A percentile compares a stretch with the other conserved stretches of the same genome.
Evolutionary conservation across 2,329 filamentous ascomycete genomes (phyloP).

Genomic region (Pseudogymnoascus sp.): DNA sequence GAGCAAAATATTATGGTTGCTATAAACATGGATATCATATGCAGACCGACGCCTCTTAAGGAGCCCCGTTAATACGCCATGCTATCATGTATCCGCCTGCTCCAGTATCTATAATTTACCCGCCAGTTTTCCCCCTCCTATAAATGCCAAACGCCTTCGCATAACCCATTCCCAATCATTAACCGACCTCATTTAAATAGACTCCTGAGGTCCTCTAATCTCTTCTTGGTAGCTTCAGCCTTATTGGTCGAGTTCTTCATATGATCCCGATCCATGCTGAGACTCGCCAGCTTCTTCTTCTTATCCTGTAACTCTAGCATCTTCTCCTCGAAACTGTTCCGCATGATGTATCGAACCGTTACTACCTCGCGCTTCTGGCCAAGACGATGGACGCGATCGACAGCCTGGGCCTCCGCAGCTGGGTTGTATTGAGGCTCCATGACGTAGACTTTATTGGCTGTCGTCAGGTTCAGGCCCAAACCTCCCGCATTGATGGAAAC

Average conservation of each 20-base stretch:
- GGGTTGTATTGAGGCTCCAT: slow-evolving; percentile 99
- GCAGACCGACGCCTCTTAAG: background rate
- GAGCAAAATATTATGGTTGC: background rate
- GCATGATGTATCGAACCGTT: slow-evolving; percentile 87
- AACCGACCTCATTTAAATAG: slow-evolving; percentile 37
- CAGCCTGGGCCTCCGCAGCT: slow-evolving; percentile 84
- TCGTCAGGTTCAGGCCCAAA: slow-evolving; percentile 81
- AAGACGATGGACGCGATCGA: slow-evolving; percentile 85
- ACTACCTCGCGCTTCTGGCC: slow-evolving; percentile 82
- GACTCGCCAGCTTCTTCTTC: slow-evolving; percentile 82
- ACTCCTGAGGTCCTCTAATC: slow-evolving; percentile 49
- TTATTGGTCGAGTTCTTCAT: slow-evolving; percentile 21
- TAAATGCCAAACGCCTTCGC: slow-evolving; percentile 1
- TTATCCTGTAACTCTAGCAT: slow-evolving; percentile 84
- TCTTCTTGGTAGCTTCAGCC: slow-evolving; percentile 25
- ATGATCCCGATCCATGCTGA: slow-evolving; percentile 62
- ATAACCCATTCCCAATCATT: background rate
- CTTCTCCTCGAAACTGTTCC: slow-evolving; percentile 83
- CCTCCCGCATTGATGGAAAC: slow-evolving; percentile 91
- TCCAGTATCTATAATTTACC: background rate
- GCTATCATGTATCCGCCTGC: background rate
- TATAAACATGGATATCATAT: slow-evolving; percentile 1
- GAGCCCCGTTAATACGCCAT: background rate
- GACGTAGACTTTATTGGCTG: slow-evolving; percentile 80
- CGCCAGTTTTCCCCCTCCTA: background rate